Base-by-base conservation (phyloP, 768 basidiomycete genomes). In the Mycena filopes region DNA sequence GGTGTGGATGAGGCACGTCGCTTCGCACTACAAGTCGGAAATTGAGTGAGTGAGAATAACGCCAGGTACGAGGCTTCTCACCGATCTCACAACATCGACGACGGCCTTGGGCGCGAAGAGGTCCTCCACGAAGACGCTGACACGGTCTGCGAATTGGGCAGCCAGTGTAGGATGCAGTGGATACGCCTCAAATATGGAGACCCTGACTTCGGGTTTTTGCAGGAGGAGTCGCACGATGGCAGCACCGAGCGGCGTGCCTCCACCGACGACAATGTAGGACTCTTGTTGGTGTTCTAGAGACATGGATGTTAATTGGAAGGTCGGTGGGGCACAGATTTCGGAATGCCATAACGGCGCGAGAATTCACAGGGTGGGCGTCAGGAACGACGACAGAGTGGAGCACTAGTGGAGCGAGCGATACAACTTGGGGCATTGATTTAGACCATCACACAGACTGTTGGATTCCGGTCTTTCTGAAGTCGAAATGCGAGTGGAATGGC, bases 1-100 rank as follows among this genome's bases (percentile, higher is more conserved):
- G 28, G 84, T 86, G 76, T 86, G 85, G 67, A 87, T 81, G 54
- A 86, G 79, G 63, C 78, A 79, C 5, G 82, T 83, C n/a, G 38
- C 33, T 11, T 18, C 15, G 25, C 53, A 41, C 53, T 54, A 16
- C 6, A 33, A 12, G 33, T 6, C 33, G 33, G 33, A 33, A 33
- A 12, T 7, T 53, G 36, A 36, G 12, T 47, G 25, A 16, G 25
- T 26, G 11, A 45, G 16, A 26, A 18, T 1, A 18, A 29, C 2
- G 13, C 28, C 16, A 20, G 23, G 13, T 16, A 4, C 25, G 16
- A 28, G 26, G 13, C 7, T 18, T 48, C 11, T 6, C 18, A 28
- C 79, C 72, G 80, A 78, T 45, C 61, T 56, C 40, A 86, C 82
- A 43, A 76, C 72, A 3, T 70, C 60, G 46, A 84, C 73, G 45